Conservation (phyloP, 331 rosid species). For the Erythrophleum ivorense region DNA sequence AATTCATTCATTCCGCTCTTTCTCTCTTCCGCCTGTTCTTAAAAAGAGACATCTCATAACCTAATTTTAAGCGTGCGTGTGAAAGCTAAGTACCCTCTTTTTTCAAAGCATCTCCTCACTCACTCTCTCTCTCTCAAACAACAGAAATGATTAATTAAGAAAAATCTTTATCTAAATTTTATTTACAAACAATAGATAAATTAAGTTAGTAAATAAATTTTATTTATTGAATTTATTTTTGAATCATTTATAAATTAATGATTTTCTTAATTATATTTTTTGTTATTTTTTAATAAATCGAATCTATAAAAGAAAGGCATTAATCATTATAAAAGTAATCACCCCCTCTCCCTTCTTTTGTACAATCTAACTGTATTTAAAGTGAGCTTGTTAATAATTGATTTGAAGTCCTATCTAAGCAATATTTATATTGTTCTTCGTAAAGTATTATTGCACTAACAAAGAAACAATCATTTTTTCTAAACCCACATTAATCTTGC, state of each 20-base stretch:
- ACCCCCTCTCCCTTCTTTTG: conserved; percentile 10
- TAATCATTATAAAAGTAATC: background rate
- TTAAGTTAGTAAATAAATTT: no score
- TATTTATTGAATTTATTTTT: no score
- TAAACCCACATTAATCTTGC: conserved; percentile 26
- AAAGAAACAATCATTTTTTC: conserved; percentile 32
- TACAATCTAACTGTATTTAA: conserved; percentile 37
- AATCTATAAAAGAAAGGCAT: no score
- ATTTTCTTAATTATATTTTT: no score
- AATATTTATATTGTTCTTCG: conserved; percentile 35
- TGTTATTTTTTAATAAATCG: no score
- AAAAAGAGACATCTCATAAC: conserved; percentile 31
- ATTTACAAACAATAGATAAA: no score
- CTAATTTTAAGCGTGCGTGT: conserved; percentile 47
- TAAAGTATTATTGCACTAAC: conserved; percentile 34
- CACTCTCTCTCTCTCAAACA: conserved; percentile 8
- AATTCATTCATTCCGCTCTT: conserved; percentile 26
- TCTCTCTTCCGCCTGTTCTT: background rate
- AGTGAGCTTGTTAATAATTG: conserved; percentile 16
- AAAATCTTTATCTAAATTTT: no score
- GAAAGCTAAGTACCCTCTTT: conserved; percentile 41
- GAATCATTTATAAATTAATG: no score
- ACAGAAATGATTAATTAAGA: background rate
- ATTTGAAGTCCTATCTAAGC: conserved; percentile 36
- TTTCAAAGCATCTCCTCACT: conserved; percentile 44